Evolutionary conservation across 306 rosid genomes (phyloP).

Genomic region (Prunus mongolica): DNA sequence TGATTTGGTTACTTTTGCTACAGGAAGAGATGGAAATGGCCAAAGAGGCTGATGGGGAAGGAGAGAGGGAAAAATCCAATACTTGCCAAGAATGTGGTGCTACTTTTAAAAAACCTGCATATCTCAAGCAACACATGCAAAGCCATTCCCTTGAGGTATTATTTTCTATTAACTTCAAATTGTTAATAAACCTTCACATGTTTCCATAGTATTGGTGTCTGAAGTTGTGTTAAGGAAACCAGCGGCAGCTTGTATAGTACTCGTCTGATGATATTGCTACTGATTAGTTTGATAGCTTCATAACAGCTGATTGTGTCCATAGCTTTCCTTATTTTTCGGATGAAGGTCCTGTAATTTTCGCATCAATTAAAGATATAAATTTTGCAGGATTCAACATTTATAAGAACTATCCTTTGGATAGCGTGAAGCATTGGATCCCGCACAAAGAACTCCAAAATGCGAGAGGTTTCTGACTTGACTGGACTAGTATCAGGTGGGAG

Average conservation of each 20-base stretch:
- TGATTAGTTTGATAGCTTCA: neutral
- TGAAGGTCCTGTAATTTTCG: neutral
- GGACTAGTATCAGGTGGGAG: slow-evolving; percentile 98
- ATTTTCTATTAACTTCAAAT: neutral
- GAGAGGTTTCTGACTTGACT: slow-evolving; percentile 62
- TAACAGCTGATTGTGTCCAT: neutral
- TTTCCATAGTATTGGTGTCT: neutral
- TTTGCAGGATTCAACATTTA: slow-evolving; percentile 60
- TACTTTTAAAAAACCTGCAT: slow-evolving; percentile 64
- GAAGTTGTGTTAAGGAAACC: neutral
- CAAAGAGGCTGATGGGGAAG: slow-evolving; percentile 20
- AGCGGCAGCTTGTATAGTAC: neutral
- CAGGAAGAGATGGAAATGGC: slow-evolving; percentile 53
- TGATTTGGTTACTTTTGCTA: neutral
- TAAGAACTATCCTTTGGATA: slow-evolving; percentile 31
- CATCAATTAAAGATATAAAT: slow-evolving; percentile 28
- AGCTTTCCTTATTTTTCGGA: neutral
- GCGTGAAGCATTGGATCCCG: slow-evolving; percentile 99
- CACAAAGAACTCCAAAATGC: slow-evolving; percentile 92
- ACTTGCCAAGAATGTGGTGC: slow-evolving; percentile 70
- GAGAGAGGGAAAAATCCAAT: slow-evolving; percentile 26
- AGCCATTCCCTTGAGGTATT: slow-evolving; percentile 83
- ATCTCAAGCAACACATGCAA: slow-evolving; percentile 74
- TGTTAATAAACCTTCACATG: neutral
- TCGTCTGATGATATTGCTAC: neutral